Evolutionary conservation across 1,284 basidiomycete species (phyloP).

Genomic region (Cystobasidium slooffiae): DNA sequence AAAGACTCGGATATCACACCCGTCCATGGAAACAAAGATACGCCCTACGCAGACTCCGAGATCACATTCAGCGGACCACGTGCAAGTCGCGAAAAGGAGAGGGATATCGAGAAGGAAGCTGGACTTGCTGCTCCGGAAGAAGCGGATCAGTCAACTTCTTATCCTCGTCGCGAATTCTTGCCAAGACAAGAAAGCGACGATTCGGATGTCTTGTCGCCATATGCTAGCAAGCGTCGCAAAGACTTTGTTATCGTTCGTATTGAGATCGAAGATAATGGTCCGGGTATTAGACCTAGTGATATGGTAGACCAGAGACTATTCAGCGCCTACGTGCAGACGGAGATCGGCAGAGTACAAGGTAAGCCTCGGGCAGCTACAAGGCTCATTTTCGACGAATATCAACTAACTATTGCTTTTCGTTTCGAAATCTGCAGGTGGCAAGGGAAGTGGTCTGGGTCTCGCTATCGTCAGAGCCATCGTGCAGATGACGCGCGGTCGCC

Average conservation of each 20-base stretch:
- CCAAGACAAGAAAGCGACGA: conserved; percentile 15
- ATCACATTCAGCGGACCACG: not conserved
- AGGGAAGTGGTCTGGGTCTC: conserved; percentile 62
- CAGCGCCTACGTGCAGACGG: conserved; percentile 56
- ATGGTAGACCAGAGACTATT: conserved; percentile 37
- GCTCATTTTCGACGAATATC: no score
- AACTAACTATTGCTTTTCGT: no score
- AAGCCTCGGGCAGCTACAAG: no score
- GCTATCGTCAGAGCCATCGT: conserved; percentile 83
- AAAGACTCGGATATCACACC: conserved; percentile 22
- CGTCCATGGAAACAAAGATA: not conserved
- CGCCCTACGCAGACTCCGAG: conserved; percentile 18
- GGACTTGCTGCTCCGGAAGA: not conserved
- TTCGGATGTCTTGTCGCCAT: conserved; percentile 1
- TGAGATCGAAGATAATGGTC: conserved; percentile 39
- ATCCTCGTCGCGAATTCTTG: not conserved
- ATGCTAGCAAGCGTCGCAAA: conserved; percentile 6
- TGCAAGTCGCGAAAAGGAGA: not conserved
- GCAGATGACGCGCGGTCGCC: conserved; percentile 75
- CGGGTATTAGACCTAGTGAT: conserved; percentile 37
- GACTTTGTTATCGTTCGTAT: conserved; percentile 42
- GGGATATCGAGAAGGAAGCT: conserved; percentile 36
- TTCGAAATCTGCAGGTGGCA: no score
- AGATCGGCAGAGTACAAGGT: conserved; percentile 72
- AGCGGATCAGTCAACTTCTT: conserved; percentile 1